Base-by-base conservation (phyloP, 176 grass and related monocot species). In the Microstegium vimineum region DNA sequence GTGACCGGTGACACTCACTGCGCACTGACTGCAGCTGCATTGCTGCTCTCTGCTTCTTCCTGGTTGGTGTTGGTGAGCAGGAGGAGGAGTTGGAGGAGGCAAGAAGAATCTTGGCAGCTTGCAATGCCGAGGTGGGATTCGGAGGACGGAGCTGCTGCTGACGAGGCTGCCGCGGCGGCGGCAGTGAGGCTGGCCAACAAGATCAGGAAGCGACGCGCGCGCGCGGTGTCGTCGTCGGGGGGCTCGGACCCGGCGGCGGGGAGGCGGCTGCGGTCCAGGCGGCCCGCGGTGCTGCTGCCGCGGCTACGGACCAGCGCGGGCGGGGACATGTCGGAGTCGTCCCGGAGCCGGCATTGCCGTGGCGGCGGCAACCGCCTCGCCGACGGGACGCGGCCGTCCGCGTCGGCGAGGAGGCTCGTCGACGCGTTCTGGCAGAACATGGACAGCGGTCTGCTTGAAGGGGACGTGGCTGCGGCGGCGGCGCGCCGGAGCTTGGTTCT, bases 321-420 rank as follows among this genome's bases (percentile, higher is more conserved):
- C 22, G 65, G 62, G 82, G 79, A 54, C 83, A 90, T 91, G 79
- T 89, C 89, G 72, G 89, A 83, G 76, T 83, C 81, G 56, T 70
- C 89, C 34, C 71, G 82, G 66, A 79, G 88, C 74, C 81, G 46
- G 62, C 82, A 66, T 81, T 90, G 47, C 79, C 27, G 71, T 20
- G 54, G 63, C 43, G 66, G 13, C 45, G 62, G 54, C 54, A 23
- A 25, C 54, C 73, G 28, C 70, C 61, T 12, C 33, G 61, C 67
- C 4, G 80, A 81, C 26, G 75, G 71, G 13, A n/a, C 33, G 43
- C 78, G 34, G 62, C 38, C 71, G 64, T 32, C 83, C 3, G 76
- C 85, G 62, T 68, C 94, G 8, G 91, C 89, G 33, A 77, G 91
- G 88, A 94, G 88, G 85, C 91, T 94, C 26, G 94, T 89, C 61